phyloP scores from a whole-genome alignment of 441 rosid genomes.

The Croton laevigatus region DNA sequence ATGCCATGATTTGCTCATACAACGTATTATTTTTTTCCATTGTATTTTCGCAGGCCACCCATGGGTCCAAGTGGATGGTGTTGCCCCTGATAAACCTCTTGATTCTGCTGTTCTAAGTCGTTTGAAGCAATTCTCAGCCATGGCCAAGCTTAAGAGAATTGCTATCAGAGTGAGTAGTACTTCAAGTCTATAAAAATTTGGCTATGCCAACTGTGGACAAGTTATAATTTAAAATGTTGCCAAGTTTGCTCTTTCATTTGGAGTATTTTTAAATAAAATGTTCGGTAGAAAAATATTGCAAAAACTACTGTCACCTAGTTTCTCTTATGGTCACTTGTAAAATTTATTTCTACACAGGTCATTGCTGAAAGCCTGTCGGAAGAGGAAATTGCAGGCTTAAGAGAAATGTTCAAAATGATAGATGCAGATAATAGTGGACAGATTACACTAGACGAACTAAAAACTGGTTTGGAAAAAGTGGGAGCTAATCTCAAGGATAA shows the following conservation, averaged over 20 bases:
- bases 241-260: neutral
- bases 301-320: neutral
- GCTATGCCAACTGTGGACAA: neutral
- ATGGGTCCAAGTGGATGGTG: constrained; percentile 84
- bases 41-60: constrained; percentile 68
- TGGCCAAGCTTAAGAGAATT: constrained; percentile 93
- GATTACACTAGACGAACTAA: constrained; percentile 85
- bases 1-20: too few species aligned
- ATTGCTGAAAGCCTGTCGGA: constrained; percentile 92
- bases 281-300: neutral
- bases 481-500: constrained; percentile 77
- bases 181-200: neutral
- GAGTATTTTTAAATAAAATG: neutral
- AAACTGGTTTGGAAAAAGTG: constrained; percentile 72
- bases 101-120: constrained; percentile 90
- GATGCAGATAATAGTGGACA: constrained; percentile 85
- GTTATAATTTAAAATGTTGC: neutral
- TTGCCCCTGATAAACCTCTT: constrained; percentile 87
- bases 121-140: constrained; percentile 88
- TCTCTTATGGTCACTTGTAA: neutral
- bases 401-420: constrained; percentile 96
- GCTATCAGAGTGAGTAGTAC: constrained; percentile 64
- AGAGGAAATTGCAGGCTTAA: constrained; percentile 89
- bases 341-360: constrained; percentile 39
- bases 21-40: neutral